These are phyloP conservation scores for Combretum micranthum DNA, from an alignment of 345 rosid genomes.

Conservation along the genomic window DNA sequence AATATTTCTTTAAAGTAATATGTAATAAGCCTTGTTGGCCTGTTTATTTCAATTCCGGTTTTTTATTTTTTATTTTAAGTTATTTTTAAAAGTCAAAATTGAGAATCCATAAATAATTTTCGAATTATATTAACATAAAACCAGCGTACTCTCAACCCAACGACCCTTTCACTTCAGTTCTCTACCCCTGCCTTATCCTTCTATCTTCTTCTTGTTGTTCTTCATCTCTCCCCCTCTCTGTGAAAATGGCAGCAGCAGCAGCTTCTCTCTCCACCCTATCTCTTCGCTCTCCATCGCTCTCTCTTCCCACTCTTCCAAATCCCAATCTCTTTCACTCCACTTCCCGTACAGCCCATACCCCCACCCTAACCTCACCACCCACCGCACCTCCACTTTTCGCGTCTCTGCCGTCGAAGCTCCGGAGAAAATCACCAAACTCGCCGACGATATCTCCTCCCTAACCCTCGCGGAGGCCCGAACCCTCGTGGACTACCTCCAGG, in stretches of 20 bases:
- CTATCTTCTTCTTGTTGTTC: neutral
- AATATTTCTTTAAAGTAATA: no score
- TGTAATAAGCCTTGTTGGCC: no score
- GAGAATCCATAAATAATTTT: no score
- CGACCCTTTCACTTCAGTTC: slow-evolving; percentile 22
- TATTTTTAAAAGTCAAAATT: no score
- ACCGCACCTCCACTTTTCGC: slow-evolving; percentile 36
- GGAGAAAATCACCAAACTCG: slow-evolving; percentile 70
- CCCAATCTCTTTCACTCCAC: slow-evolving; percentile 30
- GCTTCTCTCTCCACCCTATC: slow-evolving; percentile 25
- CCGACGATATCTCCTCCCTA: slow-evolving; percentile 53
- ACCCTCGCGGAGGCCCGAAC: slow-evolving; percentile 78
- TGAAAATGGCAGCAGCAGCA: slow-evolving; percentile 10
- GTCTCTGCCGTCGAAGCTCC: slow-evolving; percentile 60
- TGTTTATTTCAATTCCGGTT: no score
- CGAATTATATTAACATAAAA: neutral
- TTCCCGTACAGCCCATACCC: slow-evolving; percentile 16
- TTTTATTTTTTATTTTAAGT: no score
- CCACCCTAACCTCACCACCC: slow-evolving; percentile 10
- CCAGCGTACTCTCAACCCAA: slow-evolving; percentile 6
- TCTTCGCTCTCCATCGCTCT: slow-evolving; percentile 26
- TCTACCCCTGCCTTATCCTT: slow-evolving; percentile 6
- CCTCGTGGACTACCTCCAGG: slow-evolving; percentile 84
- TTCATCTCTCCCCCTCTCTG: neutral
- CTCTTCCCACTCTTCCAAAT: slow-evolving; percentile 15